A percentile compares a stretch with the other conserved stretches of the same genome.
Conservation (phyloP, 2,329 filamentous ascomycete genomes). For the Hymenoscyphus fraxineus region DNA sequence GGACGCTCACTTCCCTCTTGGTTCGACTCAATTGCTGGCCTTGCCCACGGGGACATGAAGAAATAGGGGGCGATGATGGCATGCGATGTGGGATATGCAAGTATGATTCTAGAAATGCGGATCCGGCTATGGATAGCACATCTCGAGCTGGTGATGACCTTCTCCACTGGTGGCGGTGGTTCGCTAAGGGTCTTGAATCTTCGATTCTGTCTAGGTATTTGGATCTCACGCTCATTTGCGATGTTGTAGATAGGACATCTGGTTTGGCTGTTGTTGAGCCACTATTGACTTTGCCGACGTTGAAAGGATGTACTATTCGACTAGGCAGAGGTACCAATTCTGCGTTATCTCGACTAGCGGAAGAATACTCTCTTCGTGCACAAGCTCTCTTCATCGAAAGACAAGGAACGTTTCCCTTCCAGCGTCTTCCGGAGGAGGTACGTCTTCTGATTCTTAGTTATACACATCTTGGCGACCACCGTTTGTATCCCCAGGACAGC, state of each 20-base stretch:
- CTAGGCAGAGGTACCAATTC: conserved; percentile 7
- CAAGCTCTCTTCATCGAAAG: background rate
- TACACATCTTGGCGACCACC: conserved; percentile 8
- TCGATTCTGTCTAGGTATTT: conserved; percentile 8
- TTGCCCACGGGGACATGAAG: conserved; percentile 9
- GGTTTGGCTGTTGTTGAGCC: conserved; percentile 7
- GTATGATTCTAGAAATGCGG: background rate
- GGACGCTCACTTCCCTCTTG: conserved; percentile 8
- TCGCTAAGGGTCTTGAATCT: conserved; percentile 4
- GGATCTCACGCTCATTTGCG: conserved; percentile 8
- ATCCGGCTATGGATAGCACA: background rate
- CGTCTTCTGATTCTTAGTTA: conserved; percentile 6
- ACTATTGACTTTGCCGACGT: conserved; percentile 4
- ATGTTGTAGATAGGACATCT: conserved; percentile 5
- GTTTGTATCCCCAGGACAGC: background rate
- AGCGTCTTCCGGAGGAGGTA: conserved; percentile 10
- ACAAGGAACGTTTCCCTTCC: conserved; percentile 5
- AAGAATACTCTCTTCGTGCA: conserved; percentile 1
- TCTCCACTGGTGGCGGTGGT: conserved; percentile 3
- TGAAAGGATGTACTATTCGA: conserved; percentile 9
- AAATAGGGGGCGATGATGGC: background rate
- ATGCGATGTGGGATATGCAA: conserved; percentile 1
- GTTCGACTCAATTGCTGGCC: conserved; percentile 12
- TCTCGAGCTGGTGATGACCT: conserved; percentile 3
- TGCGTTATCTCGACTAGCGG: conserved; percentile 1